Percentiles rank a stretch among this genome's conserved stretches.
Evolutionary conservation across 495 filamentous ascomycete genomes (phyloP).

Genomic region (Pseudoneurospora amorphoporcata): DNA sequence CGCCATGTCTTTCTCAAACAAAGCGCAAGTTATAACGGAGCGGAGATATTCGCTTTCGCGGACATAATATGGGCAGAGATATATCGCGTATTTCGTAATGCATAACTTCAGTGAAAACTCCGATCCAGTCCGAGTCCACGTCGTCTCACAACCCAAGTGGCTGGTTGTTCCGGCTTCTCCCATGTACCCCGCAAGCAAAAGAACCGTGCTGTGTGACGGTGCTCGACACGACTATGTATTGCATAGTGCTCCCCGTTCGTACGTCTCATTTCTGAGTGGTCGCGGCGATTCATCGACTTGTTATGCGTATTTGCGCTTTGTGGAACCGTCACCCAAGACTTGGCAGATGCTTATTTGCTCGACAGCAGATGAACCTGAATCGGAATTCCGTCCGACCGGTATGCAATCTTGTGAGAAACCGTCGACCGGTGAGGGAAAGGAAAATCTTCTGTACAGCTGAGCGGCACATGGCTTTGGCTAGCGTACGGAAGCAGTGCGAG

Average conservation of each 20-base stretch:
- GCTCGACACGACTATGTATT: background rate
- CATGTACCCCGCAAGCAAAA: background rate
- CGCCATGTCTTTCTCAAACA: background rate
- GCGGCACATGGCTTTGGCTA: background rate
- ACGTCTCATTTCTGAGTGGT: background rate
- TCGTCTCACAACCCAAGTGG: background rate
- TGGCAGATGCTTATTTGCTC: background rate
- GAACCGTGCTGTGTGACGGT: background rate
- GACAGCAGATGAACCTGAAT: background rate
- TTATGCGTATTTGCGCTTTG: background rate
- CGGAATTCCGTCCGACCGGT: background rate
- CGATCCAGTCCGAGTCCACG: background rate
- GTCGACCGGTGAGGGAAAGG: background rate
- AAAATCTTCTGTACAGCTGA: background rate
- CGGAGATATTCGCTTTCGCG: background rate
- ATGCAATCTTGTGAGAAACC: background rate
- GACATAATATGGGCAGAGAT: background rate
- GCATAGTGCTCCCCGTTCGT: background rate
- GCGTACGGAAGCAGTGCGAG: background rate
- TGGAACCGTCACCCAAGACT: background rate
- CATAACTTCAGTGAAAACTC: background rate
- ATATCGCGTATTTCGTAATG: background rate
- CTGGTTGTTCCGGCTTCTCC: background rate
- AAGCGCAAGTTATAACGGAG: background rate
- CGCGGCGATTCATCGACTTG: background rate